phyloP scores from a whole-genome alignment of 768 basidiomycete species.

The Lactifluus subvellereus region DNA sequence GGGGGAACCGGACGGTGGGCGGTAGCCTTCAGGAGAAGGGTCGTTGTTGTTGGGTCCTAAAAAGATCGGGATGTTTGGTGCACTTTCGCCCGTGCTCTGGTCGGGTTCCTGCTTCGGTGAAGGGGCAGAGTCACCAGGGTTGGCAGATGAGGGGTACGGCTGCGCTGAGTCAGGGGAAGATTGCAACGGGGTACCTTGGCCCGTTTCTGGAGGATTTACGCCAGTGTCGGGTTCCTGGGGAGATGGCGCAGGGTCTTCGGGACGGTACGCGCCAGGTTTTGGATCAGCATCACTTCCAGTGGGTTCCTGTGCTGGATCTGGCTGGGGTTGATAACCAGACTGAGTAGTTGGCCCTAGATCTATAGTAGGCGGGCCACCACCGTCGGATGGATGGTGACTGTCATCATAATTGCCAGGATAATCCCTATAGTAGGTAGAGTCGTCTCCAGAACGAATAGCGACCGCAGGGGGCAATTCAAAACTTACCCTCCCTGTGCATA shows the following conservation, averaged over 20 bases:
- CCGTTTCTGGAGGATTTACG: neutral
- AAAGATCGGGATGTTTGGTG: conserved; percentile 7
- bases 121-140: neutral
- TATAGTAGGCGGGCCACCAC: conserved; percentile 5
- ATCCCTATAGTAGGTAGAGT: conserved; percentile 2
- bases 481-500: conserved; percentile 16
- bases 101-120: neutral
- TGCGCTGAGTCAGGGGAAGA: neutral
- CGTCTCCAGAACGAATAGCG: neutral
- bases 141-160: neutral
- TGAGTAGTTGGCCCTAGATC: conserved; percentile 6
- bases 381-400: neutral
- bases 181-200: neutral
- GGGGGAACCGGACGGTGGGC: neutral
- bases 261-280: neutral
- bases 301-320: neutral
- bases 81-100: neutral
- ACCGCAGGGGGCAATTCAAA: neutral
- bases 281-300: neutral
- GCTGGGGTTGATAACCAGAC: conserved; percentile 1
- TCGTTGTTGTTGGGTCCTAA: conserved; percentile 2
- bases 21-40: conserved; percentile 1
- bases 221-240: neutral
- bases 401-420: neutral
- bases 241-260: neutral